Evolutionary conservation across 139 green algal genomes (phyloP), one percentile per base, ranked within the genome.

Genomic region (Coelastrella sp.): DNA sequence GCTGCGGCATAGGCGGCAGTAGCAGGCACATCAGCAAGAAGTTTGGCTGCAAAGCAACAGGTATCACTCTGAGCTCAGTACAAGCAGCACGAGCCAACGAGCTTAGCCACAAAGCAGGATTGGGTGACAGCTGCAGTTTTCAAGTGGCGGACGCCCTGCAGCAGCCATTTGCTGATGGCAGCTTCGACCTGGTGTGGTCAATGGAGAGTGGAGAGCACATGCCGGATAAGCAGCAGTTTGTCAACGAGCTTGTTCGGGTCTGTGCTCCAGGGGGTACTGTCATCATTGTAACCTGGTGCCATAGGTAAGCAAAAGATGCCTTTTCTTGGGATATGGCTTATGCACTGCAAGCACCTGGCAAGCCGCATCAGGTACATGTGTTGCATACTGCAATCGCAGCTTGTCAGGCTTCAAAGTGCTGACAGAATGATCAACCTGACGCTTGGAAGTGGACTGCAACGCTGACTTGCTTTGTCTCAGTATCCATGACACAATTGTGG

Each of bases 181-280:
- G 62, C n/a, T 98, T 98, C 77, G 96, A 98, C 89, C 86, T 98
- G 71, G 92, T 95, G 30, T 96, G 94, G 86, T 90, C 83, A 3
- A 53, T 98, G 91, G 96, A 98, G 87, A 97, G 93, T 40, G 96
- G 96, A 7, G 96, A 98, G 89, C 96, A 98, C 92, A 98, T 98
- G 96, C 95, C 95, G 0, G 88, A 95, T 86, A 96, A 96, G 81
- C 50, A 25, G 83, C 85, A 93, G 73, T 99, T 99, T 89, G 95
- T 99, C 63, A 35, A 79, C 2, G 97, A 99, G 93, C 94, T 99
- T 27, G 89, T 87, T 17, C 92, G 97, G 13, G 96, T 99, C 66
- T 94, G 89, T 77, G 87, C 89, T 19, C 97, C 97, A 2, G 66
- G 66, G 35, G 66, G 66, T 13, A 74, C 48, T 30, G 81, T 98